Conservation (phyloP, 2,329 filamentous ascomycete species). For the Myriosclerotinia duriaeana region DNA sequence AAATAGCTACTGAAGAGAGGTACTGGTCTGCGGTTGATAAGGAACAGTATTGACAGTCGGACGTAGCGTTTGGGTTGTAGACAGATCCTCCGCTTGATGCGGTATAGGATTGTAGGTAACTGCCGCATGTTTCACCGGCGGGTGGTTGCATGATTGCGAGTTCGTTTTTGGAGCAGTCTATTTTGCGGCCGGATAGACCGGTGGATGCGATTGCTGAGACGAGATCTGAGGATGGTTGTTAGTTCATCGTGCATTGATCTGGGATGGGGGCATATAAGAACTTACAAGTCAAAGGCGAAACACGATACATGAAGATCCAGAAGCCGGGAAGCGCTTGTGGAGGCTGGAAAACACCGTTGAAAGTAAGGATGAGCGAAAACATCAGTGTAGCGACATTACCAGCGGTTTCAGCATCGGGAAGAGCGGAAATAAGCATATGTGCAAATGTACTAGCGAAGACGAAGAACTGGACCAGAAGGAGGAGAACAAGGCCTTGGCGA, state of each 20-base stretch:
- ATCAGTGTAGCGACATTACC: conserved; percentile 75
- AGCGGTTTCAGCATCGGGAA: conserved; percentile 73
- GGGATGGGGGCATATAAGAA: neutral
- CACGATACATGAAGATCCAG: conserved; percentile 84
- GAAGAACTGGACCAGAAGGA: conserved; percentile 73
- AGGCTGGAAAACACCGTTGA: conserved; percentile 72
- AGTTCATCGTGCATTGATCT: neutral
- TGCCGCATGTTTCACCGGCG: conserved; percentile 53
- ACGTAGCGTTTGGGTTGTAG: conserved; percentile 48
- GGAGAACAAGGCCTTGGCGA: conserved; percentile 63
- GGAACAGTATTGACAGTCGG: conserved; percentile 59
- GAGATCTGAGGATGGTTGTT: conserved; percentile 57
- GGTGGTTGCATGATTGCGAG: conserved; percentile 64
- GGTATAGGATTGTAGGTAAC: conserved; percentile 58
- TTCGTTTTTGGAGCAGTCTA: conserved; percentile 70
- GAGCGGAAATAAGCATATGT: conserved; percentile 72
- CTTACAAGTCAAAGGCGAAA: conserved; percentile 52
- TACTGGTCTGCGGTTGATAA: conserved; percentile 53
- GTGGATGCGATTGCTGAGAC: conserved; percentile 69
- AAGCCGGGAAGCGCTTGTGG: conserved; percentile 66
- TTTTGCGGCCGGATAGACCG: conserved; percentile 64
- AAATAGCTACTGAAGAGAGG: conserved; percentile 50
- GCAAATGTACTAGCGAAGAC: conserved; percentile 83
- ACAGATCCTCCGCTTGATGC: conserved; percentile 52
- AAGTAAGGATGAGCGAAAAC: conserved; percentile 72